Conservation (phyloP, 106 monocot genomes). For the Hemerocallis citrina region DNA sequence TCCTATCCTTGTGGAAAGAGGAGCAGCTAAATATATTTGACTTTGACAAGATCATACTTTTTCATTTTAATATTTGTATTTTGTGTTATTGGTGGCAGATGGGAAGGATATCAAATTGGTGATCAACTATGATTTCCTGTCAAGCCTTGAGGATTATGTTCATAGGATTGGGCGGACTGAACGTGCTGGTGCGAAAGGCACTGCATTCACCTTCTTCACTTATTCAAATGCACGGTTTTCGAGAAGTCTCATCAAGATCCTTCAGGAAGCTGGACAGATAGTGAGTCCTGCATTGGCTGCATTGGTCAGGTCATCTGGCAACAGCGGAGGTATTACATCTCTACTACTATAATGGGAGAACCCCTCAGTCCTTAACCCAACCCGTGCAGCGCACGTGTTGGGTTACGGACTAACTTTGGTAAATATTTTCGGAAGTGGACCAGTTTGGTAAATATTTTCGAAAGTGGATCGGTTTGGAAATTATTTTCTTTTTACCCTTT, state of each 20-base stretch:
- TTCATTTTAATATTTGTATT: neutral
- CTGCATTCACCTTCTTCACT: conserved; percentile 79
- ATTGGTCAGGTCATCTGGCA: conserved; percentile 31
- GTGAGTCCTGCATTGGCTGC: conserved; percentile 52
- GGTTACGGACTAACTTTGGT: too few species aligned
- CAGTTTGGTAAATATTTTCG: too few species aligned
- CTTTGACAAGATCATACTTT: neutral
- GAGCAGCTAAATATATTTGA: neutral
- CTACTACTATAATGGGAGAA: too few species aligned
- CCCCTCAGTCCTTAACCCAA: too few species aligned
- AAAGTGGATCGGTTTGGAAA: neutral
- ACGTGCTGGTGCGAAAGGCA: conserved; percentile 91
- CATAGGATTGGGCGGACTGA: conserved; percentile 96
- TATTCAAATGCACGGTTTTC: conserved; percentile 56
- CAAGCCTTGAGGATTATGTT: conserved; percentile 90
- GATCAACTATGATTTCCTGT: conserved; percentile 95
- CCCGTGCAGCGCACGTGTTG: too few species aligned
- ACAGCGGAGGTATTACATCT: conserved; percentile 23
- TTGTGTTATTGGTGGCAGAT: conserved; percentile 46
- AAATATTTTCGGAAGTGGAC: too few species aligned
- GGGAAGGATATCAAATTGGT: conserved; percentile 99
- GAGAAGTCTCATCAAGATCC: conserved; percentile 66
- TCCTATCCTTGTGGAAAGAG: conserved; percentile 8
- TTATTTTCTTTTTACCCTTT: neutral
- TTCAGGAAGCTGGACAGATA: conserved; percentile 79